Conservation (phyloP, 2,329 filamentous ascomycete species). For the Calonectria hawksworthii region DNA sequence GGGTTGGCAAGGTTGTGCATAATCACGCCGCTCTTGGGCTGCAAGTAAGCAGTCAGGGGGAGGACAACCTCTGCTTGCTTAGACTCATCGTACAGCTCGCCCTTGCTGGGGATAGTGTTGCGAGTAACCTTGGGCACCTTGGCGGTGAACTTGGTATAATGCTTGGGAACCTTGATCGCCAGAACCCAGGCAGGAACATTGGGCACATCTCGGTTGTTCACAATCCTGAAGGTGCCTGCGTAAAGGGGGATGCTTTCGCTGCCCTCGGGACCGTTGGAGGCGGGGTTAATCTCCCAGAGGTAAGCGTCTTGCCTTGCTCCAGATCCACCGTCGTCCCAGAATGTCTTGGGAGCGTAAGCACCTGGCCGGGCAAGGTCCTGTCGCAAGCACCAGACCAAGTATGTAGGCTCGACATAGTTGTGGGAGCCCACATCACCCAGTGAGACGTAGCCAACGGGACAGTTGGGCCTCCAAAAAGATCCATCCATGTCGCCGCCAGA, state of each 20-base stretch:
- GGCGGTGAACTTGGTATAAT: not conserved
- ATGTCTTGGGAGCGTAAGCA: not conserved
- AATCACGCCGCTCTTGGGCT: not conserved
- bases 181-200: not conserved
- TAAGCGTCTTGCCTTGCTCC: not conserved
- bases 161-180: not conserved
- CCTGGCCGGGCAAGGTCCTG: not conserved
- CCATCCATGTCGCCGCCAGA: not conserved
- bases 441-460: not conserved
- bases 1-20: not conserved
- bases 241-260: not conserved
- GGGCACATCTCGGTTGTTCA: not conserved
- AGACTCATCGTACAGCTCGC: not conserved
- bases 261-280: not conserved
- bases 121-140: not conserved
- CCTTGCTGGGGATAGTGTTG: not conserved
- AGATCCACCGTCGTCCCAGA: not conserved
- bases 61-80: not conserved
- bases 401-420: not conserved
- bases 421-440: not conserved
- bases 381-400: not conserved
- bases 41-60: not conserved
- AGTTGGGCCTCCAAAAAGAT: not conserved
- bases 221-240: not conserved
- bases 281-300: not conserved